These are phyloP conservation scores for Iberis amara DNA, from an alignment of 441 rosid species.

Conservation along the genomic window DNA sequence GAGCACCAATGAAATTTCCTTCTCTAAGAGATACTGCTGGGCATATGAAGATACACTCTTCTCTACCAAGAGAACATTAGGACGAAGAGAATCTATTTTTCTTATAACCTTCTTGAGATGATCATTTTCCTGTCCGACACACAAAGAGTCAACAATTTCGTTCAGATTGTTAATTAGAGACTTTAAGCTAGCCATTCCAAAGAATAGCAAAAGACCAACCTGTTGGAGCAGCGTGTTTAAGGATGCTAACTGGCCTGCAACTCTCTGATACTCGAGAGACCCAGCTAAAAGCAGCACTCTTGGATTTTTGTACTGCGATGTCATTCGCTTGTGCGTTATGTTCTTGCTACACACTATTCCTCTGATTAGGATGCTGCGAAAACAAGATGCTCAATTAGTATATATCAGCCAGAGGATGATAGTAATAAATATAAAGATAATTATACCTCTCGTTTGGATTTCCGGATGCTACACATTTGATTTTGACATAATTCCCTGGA, in stretches of 20 bases:
- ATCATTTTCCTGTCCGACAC: constrained; percentile 64
- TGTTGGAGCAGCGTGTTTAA: constrained; percentile 78
- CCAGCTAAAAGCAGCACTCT: constrained; percentile 83
- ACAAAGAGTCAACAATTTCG: constrained; percentile 23
- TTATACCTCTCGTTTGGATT: constrained; percentile 70
- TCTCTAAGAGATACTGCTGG: constrained; percentile 70
- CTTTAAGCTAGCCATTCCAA: neutral
- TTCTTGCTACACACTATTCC: constrained; percentile 94
- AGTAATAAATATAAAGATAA: neutral
- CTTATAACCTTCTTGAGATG: constrained; percentile 71
- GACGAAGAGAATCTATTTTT: constrained; percentile 81
- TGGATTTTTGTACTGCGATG: constrained; percentile 81
- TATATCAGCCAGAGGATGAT: neutral
- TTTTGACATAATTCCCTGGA: constrained; percentile 84
- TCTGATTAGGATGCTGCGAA: constrained; percentile 63
- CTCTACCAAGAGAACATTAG: constrained; percentile 88
- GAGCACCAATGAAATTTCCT: constrained; percentile 85
- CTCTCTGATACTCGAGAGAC: constrained; percentile 80
- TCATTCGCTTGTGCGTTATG: constrained; percentile 96
- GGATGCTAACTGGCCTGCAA: constrained; percentile 74
- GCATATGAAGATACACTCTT: constrained; percentile 84
- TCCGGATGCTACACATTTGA: constrained; percentile 87
- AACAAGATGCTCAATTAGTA: constrained; percentile 17
- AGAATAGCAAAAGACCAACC: constrained; percentile 40
- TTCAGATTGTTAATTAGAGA: constrained; percentile 6